Evolutionary conservation across 768 basidiomycete genomes (phyloP), one percentile per base, ranked within the genome.

Genomic region (Agrocybe pediades): DNA sequence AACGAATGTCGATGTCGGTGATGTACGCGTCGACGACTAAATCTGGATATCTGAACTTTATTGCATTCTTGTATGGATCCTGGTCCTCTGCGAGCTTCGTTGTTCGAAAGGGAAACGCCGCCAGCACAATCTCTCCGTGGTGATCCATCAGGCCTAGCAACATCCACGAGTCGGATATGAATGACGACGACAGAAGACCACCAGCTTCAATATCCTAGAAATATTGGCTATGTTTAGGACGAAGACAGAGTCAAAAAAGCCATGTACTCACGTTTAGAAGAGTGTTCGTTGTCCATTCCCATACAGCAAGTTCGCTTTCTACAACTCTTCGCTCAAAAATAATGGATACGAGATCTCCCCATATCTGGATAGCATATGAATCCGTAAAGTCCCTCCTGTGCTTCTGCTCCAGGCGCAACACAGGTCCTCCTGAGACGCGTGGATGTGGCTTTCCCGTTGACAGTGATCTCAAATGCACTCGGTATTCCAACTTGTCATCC

Each of bases 211-310:
- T 56, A 46, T 63, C 57, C 65, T 68, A 33, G 8, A 49, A 36
- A 52, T 50, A 67, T 51, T 43, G 42, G 44, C 41, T 6, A 19
- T 5, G 26, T 40, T 53, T 20, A 44, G 41, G n/a, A 19, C 27
- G 24, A 30, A 44, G 15, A 13, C 11, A 5, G 13, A n/a, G n/a
- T n/a, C 13, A n/a, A 4, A 30, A 40, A 19, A 51, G 25, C 20
- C 23, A 25, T 5, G 15, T 19, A 71, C 80, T 71, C 60, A 88
- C 86, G 56, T 79, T 53, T 58, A 82, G 63, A 6, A 71, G 62
- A 9, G 65, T 59, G 6, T 83, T 83, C 3, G 78, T 83, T 62
- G 80, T 81, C 88, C 87, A 89, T 50, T 88, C 78, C 86, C 85
- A 89, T 19, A 86, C 68, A 20, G 78, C 68, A 11, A 88, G 63